phyloP scores from a whole-genome alignment of 2,329 filamentous ascomycete species.

The Sporothrix humicola region DNA sequence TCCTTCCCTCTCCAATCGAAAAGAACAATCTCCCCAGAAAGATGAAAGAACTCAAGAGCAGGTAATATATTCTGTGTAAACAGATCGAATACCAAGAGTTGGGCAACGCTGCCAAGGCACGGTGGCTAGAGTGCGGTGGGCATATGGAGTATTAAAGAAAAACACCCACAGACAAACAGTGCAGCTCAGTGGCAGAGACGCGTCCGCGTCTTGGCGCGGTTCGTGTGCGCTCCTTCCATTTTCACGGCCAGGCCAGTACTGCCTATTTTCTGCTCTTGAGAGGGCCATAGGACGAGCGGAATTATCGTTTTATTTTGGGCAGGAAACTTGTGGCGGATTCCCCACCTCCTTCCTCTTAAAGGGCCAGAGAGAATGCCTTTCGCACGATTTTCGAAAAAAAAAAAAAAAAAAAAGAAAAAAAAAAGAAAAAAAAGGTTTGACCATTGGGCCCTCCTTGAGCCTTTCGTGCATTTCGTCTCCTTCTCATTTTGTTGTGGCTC shows the following conservation, averaged over 20 bases:
- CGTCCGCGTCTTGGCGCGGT: slow-evolving; percentile 21
- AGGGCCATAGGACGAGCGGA: not conserved
- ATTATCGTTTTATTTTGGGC: not conserved
- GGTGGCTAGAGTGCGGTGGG: not conserved
- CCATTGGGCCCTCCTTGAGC: not conserved
- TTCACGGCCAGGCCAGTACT: not conserved
- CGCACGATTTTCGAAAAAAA: too few species aligned
- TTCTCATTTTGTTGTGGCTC: not conserved
- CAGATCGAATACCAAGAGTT: slow-evolving; percentile 18
- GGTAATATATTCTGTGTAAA: too few species aligned
- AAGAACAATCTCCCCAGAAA: too few species aligned
- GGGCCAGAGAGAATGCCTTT: too few species aligned
- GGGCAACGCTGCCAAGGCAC: slow-evolving; percentile 14
- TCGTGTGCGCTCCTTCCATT: not conserved
- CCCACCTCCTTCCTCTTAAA: too few species aligned
- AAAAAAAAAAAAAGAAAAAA: too few species aligned
- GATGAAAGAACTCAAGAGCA: too few species aligned
- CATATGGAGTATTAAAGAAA: not conserved
- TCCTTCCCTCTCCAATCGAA: too few species aligned
- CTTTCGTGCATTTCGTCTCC: not conserved
- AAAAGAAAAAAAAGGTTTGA: too few species aligned
- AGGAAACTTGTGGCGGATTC: too few species aligned
- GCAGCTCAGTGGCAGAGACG: slow-evolving; percentile 10
- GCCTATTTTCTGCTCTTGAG: not conserved
- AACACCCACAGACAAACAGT: not conserved